Evolutionary conservation across 1,284 basidiomycete species (phyloP), one percentile per base, ranked within the genome.

Genomic region (Hypsizygus ulmarius): DNA sequence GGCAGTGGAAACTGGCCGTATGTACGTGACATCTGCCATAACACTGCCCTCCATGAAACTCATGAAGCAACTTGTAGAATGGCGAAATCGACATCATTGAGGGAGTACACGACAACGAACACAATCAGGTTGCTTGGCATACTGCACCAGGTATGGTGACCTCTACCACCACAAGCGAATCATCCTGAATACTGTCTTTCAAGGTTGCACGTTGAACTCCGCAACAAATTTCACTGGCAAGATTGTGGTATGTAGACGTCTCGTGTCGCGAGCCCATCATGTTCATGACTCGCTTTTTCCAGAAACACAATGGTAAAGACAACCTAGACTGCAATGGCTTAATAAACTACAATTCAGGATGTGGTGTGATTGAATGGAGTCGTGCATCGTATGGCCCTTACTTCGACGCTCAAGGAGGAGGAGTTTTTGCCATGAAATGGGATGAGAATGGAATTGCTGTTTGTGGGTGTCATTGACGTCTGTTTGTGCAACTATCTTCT

Each of bases 81-180:
- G 88, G 88, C 5, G 88, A 91, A 67, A 87, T 91, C 32, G 89
- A 91, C 65, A 84, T 92, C 44, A 75, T 90, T 15, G 87, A 90
- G 67, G 84, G 86, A 6, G 85, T 89, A 3, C 84, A 89, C 58
- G 81, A 84, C 52, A 86, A 86, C 58, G 70, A 81, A 58, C 82
- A 86, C 57, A 90, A 90, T 57, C 86, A 89, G 64, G 78, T 87
- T 36, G 81, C 87, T 36, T 87, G 83, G 77, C 86, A 89, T 63
- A 86, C 83, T 7, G 71, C 64, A 27, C 67, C 75, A 49, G 77
- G 81, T 78, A 60, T 12, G 65, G 16, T 55, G 4, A 19, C n/a
- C 36, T 43, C 30, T 29, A 27, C 15, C 15, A 28, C 25, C 32
- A 50, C 19, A 36, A 37, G 39, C 8, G 29, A 16, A 40, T 35